A percentile compares a stretch with the other conserved stretches of the same genome.
These are phyloP conservation scores for Dimargaris cristalligena DNA, from an alignment of 192 early-diverging fungal genomes.

Conservation along the genomic window DNA sequence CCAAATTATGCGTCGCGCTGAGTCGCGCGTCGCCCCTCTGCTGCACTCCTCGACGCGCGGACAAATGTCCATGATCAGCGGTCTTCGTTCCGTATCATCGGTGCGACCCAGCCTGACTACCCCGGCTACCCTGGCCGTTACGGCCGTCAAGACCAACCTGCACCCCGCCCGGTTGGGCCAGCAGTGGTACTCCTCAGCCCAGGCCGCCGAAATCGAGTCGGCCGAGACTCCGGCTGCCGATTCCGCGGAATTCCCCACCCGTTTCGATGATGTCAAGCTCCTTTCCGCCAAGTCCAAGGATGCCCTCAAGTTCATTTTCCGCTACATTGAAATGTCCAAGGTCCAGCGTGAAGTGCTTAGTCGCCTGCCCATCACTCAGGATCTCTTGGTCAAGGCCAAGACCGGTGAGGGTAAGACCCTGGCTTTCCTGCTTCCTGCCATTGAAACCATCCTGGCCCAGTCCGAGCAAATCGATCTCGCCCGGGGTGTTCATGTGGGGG, in stretches of 20 bases:
- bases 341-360: constrained; percentile 75
- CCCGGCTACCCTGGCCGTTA: too few species aligned
- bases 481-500: constrained; percentile 33
- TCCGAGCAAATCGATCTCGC: constrained; percentile 20
- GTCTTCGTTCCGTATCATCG: too few species aligned
- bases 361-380: constrained; percentile 44
- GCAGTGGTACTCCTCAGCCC: neutral
- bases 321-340: constrained; percentile 58
- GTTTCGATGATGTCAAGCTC: neutral
- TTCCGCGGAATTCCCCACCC: neutral
- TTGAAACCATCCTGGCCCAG: constrained; percentile 49
- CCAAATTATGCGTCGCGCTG: too few species aligned
- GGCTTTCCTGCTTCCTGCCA: constrained; percentile 81
- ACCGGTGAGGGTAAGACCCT: constrained; percentile 96
- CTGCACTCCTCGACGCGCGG: too few species aligned
- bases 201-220: too few species aligned
- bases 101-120: too few species aligned
- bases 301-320: constrained; percentile 44
- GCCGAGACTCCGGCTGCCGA: neutral
- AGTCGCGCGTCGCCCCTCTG: too few species aligned
- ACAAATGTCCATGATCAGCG: too few species aligned
- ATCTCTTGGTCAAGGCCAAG: constrained; percentile 89
- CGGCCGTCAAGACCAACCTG: too few species aligned
- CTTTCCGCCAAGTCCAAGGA: constrained; percentile 24
- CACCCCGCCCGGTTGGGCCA: too few species aligned